These are phyloP conservation scores for Botrytis deweyae DNA, from an alignment of 2,329 filamentous ascomycete genomes.

Conservation along the genomic window DNA sequence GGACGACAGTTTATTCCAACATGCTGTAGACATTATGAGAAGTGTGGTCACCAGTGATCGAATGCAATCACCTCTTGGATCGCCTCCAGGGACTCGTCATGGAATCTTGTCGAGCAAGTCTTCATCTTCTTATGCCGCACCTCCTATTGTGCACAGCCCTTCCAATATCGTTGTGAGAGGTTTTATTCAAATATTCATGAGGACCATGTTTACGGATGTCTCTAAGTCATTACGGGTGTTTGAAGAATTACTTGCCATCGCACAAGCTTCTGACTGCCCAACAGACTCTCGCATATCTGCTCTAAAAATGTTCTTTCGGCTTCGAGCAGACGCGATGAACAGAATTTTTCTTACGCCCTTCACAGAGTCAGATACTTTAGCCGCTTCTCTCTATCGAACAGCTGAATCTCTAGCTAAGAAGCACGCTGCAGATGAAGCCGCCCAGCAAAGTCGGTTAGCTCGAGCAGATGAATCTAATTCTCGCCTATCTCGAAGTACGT, in stretches of 20 bases:
- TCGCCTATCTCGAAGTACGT: constrained; percentile 38
- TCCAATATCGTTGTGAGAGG: constrained; percentile 71
- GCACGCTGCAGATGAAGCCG: constrained; percentile 44
- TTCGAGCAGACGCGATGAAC: constrained; percentile 79
- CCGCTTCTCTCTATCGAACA: constrained; percentile 67
- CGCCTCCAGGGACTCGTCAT: constrained; percentile 35
- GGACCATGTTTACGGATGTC: constrained; percentile 65
- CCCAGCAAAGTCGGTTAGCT: constrained; percentile 40
- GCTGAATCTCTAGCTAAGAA: constrained; percentile 49
- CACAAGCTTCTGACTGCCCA: constrained; percentile 58
- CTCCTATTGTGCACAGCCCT: constrained; percentile 46
- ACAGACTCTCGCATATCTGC: constrained; percentile 70
- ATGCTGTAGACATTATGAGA: constrained; percentile 54
- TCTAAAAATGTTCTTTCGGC: constrained; percentile 75
- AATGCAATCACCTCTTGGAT: constrained; percentile 43
- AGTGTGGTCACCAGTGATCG: constrained; percentile 51
- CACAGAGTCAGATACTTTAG: constrained; percentile 71
- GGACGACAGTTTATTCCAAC: constrained; percentile 57
- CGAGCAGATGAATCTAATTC: constrained; percentile 41
- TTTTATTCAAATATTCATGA: constrained; percentile 74
- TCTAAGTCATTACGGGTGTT: constrained; percentile 64
- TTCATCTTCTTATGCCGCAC: constrained; percentile 25
- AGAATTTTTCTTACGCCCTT: constrained; percentile 69
- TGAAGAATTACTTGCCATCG: constrained; percentile 62
- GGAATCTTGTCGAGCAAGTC: constrained; percentile 28